Base-by-base conservation (phyloP, 176 grass and related monocot species). In the Eremochloa ophiuroides region DNA sequence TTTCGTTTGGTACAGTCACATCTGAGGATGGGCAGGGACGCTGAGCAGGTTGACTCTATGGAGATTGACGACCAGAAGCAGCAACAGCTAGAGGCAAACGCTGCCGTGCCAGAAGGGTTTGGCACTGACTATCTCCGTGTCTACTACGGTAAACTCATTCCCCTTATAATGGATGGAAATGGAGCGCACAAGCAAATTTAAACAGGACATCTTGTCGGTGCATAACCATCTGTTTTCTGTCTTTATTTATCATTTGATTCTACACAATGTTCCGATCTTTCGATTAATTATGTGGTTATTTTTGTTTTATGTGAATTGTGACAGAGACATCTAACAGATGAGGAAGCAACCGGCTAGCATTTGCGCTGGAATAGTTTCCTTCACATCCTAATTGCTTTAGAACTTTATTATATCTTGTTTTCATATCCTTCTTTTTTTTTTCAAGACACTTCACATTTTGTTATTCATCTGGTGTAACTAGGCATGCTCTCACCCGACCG, bases 131-230 rank as follows among this genome's bases (percentile, higher is more conserved):
- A 95, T 87, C 96, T 98, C 73, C 79, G 89, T 70, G 69, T 90
- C 28, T 98, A 95, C 87, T 95, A 91, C n/a, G 92, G 96, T 98
- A 88, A 91, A 85, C 16, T 18, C 42, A 35, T 50, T 47, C 18
- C 46, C 22, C 22, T 60, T 62, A 7, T 42, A 35, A 16, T 43
- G n/a, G 3, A 34, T 35, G 16, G 22, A 74, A 37, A n/a, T n/a
- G n/a, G n/a, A n/a, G n/a, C 20, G 2, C 10, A 17, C 9, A 20
- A 61, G 31, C 3, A 70, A 22, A 26, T 20, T 69, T 33, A 73
- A 84, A 59, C 20, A 47, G 6, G n/a, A n/a, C n/a, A n/a, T n/a
- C n/a, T n/a, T n/a, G n/a, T n/a, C n/a, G n/a, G n/a, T n/a, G n/a
- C n/a, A n/a, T n/a, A n/a, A n/a, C n/a, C n/a, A n/a, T n/a, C n/a